phyloP scores from a whole-genome alignment of 768 basidiomycete genomes.

The Suillus weaverae region DNA sequence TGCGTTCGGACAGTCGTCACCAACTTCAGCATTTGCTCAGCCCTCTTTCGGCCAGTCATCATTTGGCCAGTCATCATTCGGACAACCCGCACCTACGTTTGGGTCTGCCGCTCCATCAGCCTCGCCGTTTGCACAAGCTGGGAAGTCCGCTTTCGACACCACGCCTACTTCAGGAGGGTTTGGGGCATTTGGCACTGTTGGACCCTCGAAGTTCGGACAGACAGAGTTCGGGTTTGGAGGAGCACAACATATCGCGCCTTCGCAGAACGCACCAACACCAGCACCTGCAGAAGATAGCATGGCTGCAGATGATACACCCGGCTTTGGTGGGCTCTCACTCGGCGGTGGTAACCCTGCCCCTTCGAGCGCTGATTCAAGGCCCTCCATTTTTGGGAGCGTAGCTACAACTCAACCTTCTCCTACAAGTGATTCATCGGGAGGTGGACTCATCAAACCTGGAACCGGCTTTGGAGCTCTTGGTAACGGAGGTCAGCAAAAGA shows the following conservation, averaged over 20 bases:
- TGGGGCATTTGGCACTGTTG: conserved; percentile 32
- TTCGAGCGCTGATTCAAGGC: conserved; percentile 25
- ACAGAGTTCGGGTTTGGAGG: conserved; percentile 24
- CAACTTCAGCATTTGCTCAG: conserved; percentile 33
- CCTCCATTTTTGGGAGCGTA: conserved; percentile 34
- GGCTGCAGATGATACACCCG: conserved; percentile 31
- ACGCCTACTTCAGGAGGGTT: conserved; percentile 28
- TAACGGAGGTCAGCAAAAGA: conserved; percentile 23
- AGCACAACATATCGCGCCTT: conserved; percentile 9
- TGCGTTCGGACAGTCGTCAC: conserved; percentile 34
- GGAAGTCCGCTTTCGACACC: conserved; percentile 24
- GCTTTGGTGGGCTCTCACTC: conserved; percentile 34
- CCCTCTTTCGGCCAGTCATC: conserved; percentile 25
- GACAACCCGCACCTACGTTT: conserved; percentile 16
- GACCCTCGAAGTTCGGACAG: conserved; percentile 34
- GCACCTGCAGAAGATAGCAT: conserved; percentile 31
- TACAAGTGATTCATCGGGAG: conserved; percentile 16
- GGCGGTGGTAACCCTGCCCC: conserved; percentile 23
- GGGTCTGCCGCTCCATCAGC: conserved; percentile 9
- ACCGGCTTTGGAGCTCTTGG: conserved; percentile 36
- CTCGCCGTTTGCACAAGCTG: conserved; percentile 22
- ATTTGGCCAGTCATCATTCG: conserved; percentile 36
- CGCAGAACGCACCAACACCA: neutral
- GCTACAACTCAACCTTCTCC: conserved; percentile 8
- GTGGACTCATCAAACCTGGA: conserved; percentile 32